These are phyloP conservation scores for Phialophora macrospora DNA, from an alignment of 2,329 filamentous ascomycete species.

Conservation along the genomic window DNA sequence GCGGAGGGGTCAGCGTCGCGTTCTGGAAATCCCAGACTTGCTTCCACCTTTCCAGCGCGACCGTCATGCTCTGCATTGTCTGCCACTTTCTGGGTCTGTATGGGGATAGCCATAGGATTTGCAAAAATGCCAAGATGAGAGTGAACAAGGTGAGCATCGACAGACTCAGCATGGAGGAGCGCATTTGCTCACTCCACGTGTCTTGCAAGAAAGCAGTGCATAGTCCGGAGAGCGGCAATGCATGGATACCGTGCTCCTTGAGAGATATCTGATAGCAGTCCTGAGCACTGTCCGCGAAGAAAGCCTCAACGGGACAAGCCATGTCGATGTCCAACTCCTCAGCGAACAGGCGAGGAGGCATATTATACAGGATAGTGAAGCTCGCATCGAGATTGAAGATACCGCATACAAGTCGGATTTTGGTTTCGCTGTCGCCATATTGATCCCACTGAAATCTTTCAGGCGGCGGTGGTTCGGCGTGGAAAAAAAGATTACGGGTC, in stretches of 20 bases:
- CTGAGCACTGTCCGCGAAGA: conserved; percentile 13
- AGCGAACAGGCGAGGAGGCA: conserved; percentile 14
- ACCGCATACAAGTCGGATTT: conserved; percentile 18
- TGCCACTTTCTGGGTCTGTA: conserved; percentile 16
- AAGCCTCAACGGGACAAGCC: conserved; percentile 11
- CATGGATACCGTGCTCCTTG: conserved; percentile 2
- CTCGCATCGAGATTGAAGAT: conserved; percentile 23
- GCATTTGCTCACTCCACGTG: conserved; percentile 8
- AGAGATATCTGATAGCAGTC: conserved; percentile 9
- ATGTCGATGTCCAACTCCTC: conserved; percentile 18
- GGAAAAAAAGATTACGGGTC: conserved; percentile 12
- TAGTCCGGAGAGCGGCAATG: background rate
- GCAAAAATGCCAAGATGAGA: conserved; percentile 10
- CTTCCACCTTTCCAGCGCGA: conserved; percentile 16
- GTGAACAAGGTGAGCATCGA: conserved; percentile 16
- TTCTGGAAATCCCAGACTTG: conserved; percentile 18
- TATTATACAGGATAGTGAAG: conserved; percentile 21
- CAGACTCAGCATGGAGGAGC: conserved; percentile 7
- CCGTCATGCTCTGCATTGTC: conserved; percentile 10
- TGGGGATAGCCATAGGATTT: conserved; percentile 19
- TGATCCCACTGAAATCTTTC: conserved; percentile 16
- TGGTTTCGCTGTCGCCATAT: conserved; percentile 11
- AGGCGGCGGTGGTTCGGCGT: conserved; percentile 9
- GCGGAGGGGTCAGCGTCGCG: conserved; percentile 1
- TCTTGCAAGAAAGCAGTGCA: conserved; percentile 17